A percentile compares a stretch with the other conserved stretches of the same genome.
Conservation (phyloP, 2,329 filamentous ascomycete genomes). For the Thermomyces lanuginosus region DNA sequence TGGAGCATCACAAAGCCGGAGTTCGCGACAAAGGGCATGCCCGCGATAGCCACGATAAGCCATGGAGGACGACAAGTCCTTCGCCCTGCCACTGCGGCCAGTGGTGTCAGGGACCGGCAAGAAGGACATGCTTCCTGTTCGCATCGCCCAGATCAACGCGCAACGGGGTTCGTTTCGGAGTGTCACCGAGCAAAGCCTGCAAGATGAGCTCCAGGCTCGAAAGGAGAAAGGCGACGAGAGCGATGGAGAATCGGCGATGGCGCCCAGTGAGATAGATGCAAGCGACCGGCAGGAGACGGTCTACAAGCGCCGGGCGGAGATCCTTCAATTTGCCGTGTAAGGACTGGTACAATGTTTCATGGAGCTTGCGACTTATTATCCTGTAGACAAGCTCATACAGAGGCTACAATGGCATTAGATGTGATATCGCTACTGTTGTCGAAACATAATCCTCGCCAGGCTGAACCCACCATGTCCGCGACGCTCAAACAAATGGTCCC, state of each 20-base stretch:
- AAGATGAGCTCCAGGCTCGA: constrained; percentile 45
- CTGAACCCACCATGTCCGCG: constrained; percentile 52
- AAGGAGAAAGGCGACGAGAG: constrained; percentile 34
- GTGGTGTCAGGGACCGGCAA: constrained; percentile 31
- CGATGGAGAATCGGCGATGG: constrained; percentile 19
- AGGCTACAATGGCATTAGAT: constrained; percentile 53
- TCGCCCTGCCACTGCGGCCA: constrained; percentile 46
- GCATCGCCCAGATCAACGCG: constrained; percentile 62
- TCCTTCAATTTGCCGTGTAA: constrained; percentile 28
- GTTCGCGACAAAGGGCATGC: no score
- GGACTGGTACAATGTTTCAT: neutral
- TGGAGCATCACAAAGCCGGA: no score
- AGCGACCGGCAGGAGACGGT: constrained; percentile 26
- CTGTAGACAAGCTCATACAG: constrained; percentile 28
- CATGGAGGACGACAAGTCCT: constrained; percentile 17
- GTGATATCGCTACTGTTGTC: constrained; percentile 69
- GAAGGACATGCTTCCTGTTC: constrained; percentile 48
- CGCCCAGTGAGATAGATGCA: constrained; percentile 17
- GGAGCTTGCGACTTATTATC: constrained; percentile 4
- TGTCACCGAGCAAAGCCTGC: constrained; percentile 57
- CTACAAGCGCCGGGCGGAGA: constrained; percentile 30
- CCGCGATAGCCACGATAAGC: constrained; percentile 1
- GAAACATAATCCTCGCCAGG: constrained; percentile 60
- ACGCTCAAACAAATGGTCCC: constrained; percentile 54
- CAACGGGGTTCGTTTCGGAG: constrained; percentile 70